Conservation (phyloP, 495 filamentous ascomycete genomes). For the Penicillium cosmopolitanum region DNA sequence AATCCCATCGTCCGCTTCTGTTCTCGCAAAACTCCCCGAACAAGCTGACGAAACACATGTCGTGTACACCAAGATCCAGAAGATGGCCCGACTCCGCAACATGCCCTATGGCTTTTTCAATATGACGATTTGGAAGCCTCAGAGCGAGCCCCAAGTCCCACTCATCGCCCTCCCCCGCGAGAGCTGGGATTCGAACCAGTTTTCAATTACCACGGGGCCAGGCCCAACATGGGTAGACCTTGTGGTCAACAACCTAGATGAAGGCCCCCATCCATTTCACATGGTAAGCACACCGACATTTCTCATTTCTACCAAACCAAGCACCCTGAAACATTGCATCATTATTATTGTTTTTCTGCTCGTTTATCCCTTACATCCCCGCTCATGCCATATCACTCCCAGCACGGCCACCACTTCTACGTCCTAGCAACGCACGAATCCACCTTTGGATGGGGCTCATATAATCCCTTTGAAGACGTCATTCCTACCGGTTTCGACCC, state of each 20-base stretch:
- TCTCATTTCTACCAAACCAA: neutral
- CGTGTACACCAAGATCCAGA: constrained; percentile 54
- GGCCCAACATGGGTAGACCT: constrained; percentile 48
- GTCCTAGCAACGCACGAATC: constrained; percentile 54
- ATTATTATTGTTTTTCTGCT: neutral
- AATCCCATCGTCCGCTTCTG: constrained; percentile 27
- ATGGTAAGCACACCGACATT: constrained; percentile 31
- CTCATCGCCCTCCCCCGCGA: constrained; percentile 34
- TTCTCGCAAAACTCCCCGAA: constrained; percentile 28
- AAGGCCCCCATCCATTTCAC: constrained; percentile 55
- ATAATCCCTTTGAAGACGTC: constrained; percentile 48
- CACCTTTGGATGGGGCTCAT: constrained; percentile 44
- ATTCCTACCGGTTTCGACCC: constrained; percentile 27
- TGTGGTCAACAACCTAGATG: constrained; percentile 57
- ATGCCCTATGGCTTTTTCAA: constrained; percentile 53
- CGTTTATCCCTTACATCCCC: neutral
- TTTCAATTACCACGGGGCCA: constrained; percentile 34
- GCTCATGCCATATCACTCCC: constrained; percentile 44
- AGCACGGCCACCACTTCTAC: constrained; percentile 88
- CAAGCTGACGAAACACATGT: constrained; percentile 45
- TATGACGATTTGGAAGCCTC: constrained; percentile 49
- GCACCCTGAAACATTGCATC: too few relatives aligned
- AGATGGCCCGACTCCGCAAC: constrained; percentile 42
- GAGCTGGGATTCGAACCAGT: constrained; percentile 48
- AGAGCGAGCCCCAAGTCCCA: constrained; percentile 34